Base-by-base conservation (phyloP, 108 stramenopile genomes). In the Licmophora abbreviata region DNA sequence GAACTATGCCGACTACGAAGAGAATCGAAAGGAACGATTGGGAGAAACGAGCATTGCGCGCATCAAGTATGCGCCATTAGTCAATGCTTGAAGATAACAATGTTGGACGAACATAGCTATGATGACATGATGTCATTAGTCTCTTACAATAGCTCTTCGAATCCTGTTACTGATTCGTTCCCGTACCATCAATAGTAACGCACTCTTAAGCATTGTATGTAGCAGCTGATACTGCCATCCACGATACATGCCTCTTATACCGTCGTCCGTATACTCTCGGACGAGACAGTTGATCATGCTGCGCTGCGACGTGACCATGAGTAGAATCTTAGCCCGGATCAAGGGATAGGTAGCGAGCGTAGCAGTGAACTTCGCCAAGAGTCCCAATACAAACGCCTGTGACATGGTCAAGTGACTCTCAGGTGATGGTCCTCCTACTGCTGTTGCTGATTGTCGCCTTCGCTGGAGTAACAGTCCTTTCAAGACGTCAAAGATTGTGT, bases 321-420 rank as follows among this genome's bases (percentile, higher is more conserved):
- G 47, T 34, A 94, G 59, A 30, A 94, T 84, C 61, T 96, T 96
- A 23, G 89, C 87, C 32, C 95, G 83, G 48, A 96, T 95, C 17
- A 96, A 59, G 0, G 95, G 95, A 63, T 96, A 96, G 6, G 95
- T 96, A 20, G 76, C 52, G 4, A 93, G 61, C n/a, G 95, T 96
- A 9, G 95, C 95, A 20, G 81, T 47, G 53, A 87, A 82, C 44
- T 93, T 93, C 7, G 91, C 83, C 31, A 87, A 34, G 9, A 88
- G 28, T 20, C 91, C 91, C 37, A 79, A 48, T 1, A 77, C n/a
- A 41, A 93, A 93, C 31, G 91, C 79, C 58, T 93, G n/a, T n/a
- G n/a, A n/a, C 80, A 8, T 58, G 31, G 67, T 77, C 69, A 21
- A 74, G 66, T 30, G 64, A 50, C 34, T 34, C 32, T 37, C 1